These are phyloP conservation scores for Aspergillus mulundensis DNA, from an alignment of 495 filamentous ascomycete genomes.

Conservation along the genomic window DNA sequence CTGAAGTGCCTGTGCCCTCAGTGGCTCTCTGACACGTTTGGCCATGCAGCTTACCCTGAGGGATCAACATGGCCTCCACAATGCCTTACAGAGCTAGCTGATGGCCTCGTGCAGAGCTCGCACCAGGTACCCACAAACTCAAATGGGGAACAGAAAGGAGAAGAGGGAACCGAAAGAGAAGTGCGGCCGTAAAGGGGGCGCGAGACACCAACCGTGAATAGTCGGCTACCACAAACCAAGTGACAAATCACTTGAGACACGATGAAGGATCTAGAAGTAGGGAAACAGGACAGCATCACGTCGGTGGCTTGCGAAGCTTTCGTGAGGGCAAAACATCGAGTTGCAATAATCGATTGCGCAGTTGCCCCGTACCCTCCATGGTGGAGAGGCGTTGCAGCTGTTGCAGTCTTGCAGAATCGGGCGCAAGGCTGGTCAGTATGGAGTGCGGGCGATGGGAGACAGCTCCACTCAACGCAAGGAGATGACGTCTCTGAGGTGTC, in stretches of 20 bases:
- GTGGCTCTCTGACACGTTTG: neutral
- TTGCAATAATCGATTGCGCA: neutral
- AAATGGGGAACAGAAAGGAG: neutral
- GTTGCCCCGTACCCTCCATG: neutral
- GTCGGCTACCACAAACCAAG: neutral
- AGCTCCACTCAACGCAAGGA: neutral
- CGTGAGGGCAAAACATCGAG: neutral
- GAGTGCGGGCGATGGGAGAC: neutral
- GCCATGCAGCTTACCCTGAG: constrained; percentile 11
- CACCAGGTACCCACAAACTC: neutral
- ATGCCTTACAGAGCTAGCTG: constrained; percentile 3
- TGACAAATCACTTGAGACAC: constrained; percentile 5
- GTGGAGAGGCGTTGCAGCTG: neutral
- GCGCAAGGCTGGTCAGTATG: neutral
- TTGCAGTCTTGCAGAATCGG: neutral
- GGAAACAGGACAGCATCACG: constrained; percentile 10
- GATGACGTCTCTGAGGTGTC: neutral
- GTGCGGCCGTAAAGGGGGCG: neutral
- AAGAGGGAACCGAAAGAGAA: neutral
- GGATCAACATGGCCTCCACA: neutral
- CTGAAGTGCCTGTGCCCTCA: neutral
- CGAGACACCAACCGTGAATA: neutral
- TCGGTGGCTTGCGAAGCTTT: constrained; percentile 12
- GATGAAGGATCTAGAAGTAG: constrained; percentile 8
- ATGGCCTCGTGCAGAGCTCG: constrained; percentile 1